Conservation (phyloP, 805 yeast genomes). For the Candida nonsorbophila region DNA sequence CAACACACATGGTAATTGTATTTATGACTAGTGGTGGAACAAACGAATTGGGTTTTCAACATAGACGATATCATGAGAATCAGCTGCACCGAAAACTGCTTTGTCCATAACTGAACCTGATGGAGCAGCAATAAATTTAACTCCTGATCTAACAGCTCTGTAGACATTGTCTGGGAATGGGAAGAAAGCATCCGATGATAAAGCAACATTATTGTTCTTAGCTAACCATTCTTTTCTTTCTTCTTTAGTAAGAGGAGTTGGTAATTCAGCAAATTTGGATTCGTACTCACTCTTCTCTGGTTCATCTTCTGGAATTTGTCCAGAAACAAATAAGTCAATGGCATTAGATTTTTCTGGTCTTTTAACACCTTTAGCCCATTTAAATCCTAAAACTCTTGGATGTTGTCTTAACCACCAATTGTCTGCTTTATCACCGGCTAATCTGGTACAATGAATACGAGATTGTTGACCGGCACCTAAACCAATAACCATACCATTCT, state of each 20-base stretch:
- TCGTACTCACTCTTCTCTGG: conserved; percentile 93
- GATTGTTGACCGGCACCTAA: conserved; percentile 99
- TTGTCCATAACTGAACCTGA: conserved; percentile 97
- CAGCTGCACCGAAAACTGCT: conserved; percentile 94
- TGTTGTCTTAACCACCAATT: conserved; percentile 99
- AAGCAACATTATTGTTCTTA: conserved; percentile 79
- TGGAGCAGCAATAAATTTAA: conserved; percentile 93
- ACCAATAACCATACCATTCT: conserved; percentile 98
- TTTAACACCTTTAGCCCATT: conserved; percentile 98
- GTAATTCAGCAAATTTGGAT: conserved; percentile 78
- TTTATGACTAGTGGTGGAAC: conserved; percentile 92
- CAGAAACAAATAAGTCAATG: conserved; percentile 87
- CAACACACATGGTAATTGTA: too few species aligned
- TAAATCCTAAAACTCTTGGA: conserved; percentile 84
- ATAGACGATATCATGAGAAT: conserved; percentile 81
- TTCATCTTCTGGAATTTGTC: conserved; percentile 84
- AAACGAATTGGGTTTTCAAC: conserved; percentile 96
- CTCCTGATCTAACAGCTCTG: conserved; percentile 97
- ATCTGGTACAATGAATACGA: conserved; percentile 97
- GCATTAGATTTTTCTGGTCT: conserved; percentile 99
- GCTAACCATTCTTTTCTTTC: conserved; percentile 87
- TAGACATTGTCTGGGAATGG: conserved; percentile 99
- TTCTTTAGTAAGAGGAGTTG: conserved; percentile 72
- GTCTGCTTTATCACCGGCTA: conserved; percentile 99
- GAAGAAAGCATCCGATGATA: conserved; percentile 98